phyloP scores from a whole-genome alignment of 225 moss, liverwort and hornwort genomes.

The Marchantia paleacea region DNA sequence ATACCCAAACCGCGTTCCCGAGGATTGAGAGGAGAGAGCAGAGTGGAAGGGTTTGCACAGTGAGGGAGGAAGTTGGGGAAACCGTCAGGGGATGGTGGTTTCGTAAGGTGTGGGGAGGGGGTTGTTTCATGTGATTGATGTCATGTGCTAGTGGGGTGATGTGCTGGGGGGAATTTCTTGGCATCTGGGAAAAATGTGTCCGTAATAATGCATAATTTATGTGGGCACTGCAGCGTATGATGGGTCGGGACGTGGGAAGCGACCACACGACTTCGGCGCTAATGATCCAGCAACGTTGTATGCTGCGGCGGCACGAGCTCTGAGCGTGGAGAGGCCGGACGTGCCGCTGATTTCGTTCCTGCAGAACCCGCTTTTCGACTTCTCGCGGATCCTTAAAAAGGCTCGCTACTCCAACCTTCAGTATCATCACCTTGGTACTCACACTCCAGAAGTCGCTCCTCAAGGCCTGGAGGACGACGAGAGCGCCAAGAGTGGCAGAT shows the following conservation, averaged over 20 bases:
- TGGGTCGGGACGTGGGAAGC: constrained; percentile 18
- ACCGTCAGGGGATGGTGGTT: neutral
- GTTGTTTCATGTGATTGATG: neutral
- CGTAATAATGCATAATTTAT: neutral
- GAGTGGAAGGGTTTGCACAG: neutral
- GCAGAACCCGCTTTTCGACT: constrained; percentile 6
- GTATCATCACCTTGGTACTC: neutral
- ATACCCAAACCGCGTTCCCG: neutral
- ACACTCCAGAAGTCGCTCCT: neutral
- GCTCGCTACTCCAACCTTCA: neutral
- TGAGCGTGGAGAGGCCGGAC: constrained; percentile 9
- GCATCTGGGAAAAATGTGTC: neutral
- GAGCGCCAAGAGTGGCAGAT: constrained; percentile 3
- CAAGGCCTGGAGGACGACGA: neutral
- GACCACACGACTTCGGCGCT: constrained; percentile 11
- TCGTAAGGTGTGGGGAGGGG: no score
- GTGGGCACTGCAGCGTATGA: neutral
- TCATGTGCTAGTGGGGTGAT: neutral
- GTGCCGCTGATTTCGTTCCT: constrained; percentile 13
- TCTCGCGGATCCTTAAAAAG: constrained; percentile 10
- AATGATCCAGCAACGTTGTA: constrained; percentile 9
- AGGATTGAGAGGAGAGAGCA: neutral
- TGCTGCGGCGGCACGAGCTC: neutral
- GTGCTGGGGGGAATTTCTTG: neutral
- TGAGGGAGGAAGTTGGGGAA: neutral